Evolutionary conservation across 177 flowering plant genomes (phyloP), one percentile per base, ranked within the genome.

Genomic region (Vitis hybrid): DNA sequence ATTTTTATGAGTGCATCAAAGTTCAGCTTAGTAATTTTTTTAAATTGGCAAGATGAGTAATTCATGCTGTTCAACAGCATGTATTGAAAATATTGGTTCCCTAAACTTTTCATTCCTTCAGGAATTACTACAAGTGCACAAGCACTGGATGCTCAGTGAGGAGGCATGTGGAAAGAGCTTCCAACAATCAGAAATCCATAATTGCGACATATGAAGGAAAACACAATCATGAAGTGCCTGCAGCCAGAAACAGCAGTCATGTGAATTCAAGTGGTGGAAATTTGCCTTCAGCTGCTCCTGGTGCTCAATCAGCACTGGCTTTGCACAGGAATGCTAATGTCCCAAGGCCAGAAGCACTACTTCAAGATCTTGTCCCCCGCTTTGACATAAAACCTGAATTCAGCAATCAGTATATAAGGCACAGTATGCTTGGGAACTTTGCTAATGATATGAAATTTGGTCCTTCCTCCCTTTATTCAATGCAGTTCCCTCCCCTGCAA

Each of bases 91-190:
- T n/a, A 50, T 62, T 62, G 8, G 15, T 26, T 18, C 19, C 10
- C 45, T 19, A 17, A 30, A 65, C 3, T 64, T 26, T 56, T 49
- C 13, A 56, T 23, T 63, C 52, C 11, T 69, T 26, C 79, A 92
- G 98, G 91, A 92, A 96, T 84, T 92, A 92, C 80, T 92, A 89
- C 84, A 92, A 91, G 77, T 92, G 98, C 86, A 92, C 96, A 3
- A 85, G 75, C 71, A 76, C 92, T 26, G 98, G 97, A 70, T 93
- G 97, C 75, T 63, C 76, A 4, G 98, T 93, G 66, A 82, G 93
- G 69, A 88, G 89, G 75, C 95, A 92, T 69, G 92, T 91, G 3
- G 97, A 91, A 74, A 78, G 97, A 78, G 91, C 96, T 23, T 84
- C 96, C 6, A 81, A 91, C 71, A 72, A 91, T 73, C 69, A 81